Conservation (phyloP, 176 grass and related monocot genomes). For the Aegilops longissima region DNA sequence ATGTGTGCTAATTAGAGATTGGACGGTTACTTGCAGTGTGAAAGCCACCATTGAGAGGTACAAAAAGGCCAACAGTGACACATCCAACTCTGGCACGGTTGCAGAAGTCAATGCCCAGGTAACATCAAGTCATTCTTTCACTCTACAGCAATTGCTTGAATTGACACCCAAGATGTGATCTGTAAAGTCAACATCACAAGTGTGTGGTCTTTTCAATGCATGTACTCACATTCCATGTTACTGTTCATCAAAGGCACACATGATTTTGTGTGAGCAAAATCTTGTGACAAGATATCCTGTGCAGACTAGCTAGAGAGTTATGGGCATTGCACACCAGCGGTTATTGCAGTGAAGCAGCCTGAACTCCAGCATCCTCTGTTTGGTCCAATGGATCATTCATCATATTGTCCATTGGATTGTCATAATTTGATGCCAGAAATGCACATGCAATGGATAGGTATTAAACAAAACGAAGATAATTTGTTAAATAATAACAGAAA, state of each 20-base stretch:
- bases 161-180: not conserved
- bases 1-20: not conserved
- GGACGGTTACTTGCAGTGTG: conserved; percentile 58
- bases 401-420: not conserved
- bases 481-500: not conserved
- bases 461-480: not conserved
- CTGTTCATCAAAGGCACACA: not conserved
- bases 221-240: conserved; percentile 12
- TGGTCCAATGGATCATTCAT: not conserved
- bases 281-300: conserved; percentile 17
- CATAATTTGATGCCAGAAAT: conserved; percentile 15
- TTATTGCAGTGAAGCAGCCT: not conserved
- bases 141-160: conserved; percentile 10
- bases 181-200: not conserved
- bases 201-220: conserved; percentile 5
- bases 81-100: conserved; percentile 57
- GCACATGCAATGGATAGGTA: not conserved
- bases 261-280: conserved; percentile 16
- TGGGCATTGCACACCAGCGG: not conserved
- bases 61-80: conserved; percentile 81
- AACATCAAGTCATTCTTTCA: conserved; percentile 46
- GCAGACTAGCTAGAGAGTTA: conserved; percentile 7
- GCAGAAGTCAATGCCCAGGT: conserved; percentile 89
- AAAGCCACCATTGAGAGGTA: conserved; percentile 94
- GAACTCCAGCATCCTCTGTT: not conserved